Percentiles rank a stretch among this genome's conserved stretches.
phyloP scores from a whole-genome alignment of 352 stramenopile species.

The Elongisporangium anandrum region DNA sequence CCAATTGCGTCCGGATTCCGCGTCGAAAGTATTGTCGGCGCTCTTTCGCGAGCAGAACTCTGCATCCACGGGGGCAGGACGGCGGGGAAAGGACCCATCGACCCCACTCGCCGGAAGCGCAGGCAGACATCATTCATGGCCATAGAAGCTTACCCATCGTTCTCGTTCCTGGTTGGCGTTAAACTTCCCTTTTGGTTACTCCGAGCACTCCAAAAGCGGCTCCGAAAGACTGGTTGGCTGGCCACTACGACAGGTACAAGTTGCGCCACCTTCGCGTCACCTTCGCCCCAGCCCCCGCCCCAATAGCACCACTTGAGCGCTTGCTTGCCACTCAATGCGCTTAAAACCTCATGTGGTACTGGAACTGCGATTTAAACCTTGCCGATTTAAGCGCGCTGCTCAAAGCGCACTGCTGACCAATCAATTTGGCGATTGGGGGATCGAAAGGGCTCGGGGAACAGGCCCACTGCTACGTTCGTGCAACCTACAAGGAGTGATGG shows the following conservation, averaged over 20 bases:
- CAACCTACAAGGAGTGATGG: slow-evolving; percentile 3
- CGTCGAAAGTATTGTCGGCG: not conserved
- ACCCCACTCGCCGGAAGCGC: not conserved
- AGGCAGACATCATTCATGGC: slow-evolving; percentile 1
- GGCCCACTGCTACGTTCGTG: slow-evolving; percentile 2
- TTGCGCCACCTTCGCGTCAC: slow-evolving; percentile 24
- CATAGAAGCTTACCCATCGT: slow-evolving; percentile 51
- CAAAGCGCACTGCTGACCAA: slow-evolving; percentile 19
- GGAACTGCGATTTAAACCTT: not conserved
- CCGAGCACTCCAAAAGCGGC: slow-evolving; percentile 22
- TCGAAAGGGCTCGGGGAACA: not conserved
- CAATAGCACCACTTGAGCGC: not conserved
- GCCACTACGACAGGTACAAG: slow-evolving; percentile 12
- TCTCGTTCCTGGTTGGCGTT: slow-evolving; percentile 46
- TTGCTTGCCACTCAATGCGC: not conserved
- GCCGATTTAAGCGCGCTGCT: slow-evolving; percentile 17
- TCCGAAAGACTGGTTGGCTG: slow-evolving; percentile 43
- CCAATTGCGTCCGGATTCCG: not conserved
- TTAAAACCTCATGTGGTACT: not conserved
- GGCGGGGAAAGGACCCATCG: not conserved
- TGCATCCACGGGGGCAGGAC: not conserved
- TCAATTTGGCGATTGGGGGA: slow-evolving; percentile 11
- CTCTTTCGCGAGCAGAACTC: not conserved
- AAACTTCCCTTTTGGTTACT: slow-evolving; percentile 62
- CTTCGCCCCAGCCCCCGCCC: not conserved